Percentiles rank a stretch among this genome's conserved stretches.
Conservation (phyloP, 2,329 filamentous ascomycete species). For the Colletotrichum ledebouriae region DNA sequence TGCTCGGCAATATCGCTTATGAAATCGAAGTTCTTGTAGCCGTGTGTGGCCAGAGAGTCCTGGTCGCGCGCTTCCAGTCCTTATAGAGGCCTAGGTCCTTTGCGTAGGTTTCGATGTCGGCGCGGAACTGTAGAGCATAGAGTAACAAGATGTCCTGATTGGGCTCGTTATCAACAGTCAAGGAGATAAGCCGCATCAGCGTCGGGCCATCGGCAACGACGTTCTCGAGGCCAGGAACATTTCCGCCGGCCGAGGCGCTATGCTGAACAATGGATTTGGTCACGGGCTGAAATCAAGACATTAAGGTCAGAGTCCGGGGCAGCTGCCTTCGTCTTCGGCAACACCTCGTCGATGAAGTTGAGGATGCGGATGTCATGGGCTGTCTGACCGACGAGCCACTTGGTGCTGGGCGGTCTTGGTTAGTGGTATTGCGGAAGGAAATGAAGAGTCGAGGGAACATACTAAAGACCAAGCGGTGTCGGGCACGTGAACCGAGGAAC, state of each 20-base stretch:
- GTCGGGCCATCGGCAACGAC: slow-evolving; percentile 53
- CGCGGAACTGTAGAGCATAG: slow-evolving; percentile 46
- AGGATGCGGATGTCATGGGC: slow-evolving; percentile 48
- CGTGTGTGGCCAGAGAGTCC: slow-evolving; percentile 55
- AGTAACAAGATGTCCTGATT: slow-evolving; percentile 50
- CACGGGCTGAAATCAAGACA: slow-evolving; percentile 50
- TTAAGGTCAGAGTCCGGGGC: slow-evolving; percentile 47
- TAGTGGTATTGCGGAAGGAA: no score
- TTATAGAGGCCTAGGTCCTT: slow-evolving; percentile 48
- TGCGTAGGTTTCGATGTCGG: slow-evolving; percentile 47
- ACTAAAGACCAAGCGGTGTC: no score
- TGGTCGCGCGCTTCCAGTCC: slow-evolving; percentile 56
- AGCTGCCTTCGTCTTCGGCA: slow-evolving; percentile 48
- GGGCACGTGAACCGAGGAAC: no score
- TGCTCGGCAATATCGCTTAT: slow-evolving; percentile 48
- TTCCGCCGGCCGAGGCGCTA: slow-evolving; percentile 47
- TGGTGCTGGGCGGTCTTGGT: slow-evolving; percentile 35
- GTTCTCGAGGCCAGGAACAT: slow-evolving; percentile 51
- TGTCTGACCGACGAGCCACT: slow-evolving; percentile 51
- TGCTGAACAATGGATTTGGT: slow-evolving; percentile 48
- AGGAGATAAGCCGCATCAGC: slow-evolving; percentile 53
- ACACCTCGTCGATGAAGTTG: slow-evolving; percentile 49
- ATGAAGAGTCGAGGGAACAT: no score
- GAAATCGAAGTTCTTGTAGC: slow-evolving; percentile 51
- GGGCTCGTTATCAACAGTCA: slow-evolving; percentile 55